Conservation (phyloP, 768 basidiomycete genomes). For the Clathrus columnatus region DNA sequence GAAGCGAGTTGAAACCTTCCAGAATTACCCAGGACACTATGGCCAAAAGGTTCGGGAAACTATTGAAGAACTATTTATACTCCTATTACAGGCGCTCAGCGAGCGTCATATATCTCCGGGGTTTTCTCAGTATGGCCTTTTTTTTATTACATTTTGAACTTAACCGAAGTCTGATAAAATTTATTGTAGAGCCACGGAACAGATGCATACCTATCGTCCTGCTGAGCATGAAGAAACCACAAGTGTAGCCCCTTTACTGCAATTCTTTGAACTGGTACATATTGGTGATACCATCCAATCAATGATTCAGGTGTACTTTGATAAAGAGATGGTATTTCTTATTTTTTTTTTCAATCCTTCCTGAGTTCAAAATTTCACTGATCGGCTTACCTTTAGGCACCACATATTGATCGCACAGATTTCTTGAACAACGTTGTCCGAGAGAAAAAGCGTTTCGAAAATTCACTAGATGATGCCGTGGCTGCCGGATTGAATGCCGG, state of each 20-base stretch:
- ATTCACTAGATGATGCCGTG: conserved; percentile 84
- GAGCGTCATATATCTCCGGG: conserved; percentile 75
- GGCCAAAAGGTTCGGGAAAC: conserved; percentile 86
- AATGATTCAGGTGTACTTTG: conserved; percentile 97
- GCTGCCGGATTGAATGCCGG: conserved; percentile 91
- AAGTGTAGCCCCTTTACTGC: conserved; percentile 84
- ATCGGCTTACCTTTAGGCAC: conserved; percentile 38
- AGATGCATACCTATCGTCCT: conserved; percentile 87
- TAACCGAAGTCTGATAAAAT: no score
- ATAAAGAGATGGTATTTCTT: conserved; percentile 75
- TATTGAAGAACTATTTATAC: conserved; percentile 87
- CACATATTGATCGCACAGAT: conserved; percentile 86
- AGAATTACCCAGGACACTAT: conserved; percentile 76
- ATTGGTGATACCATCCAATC: conserved; percentile 95
- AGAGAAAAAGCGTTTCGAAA: conserved; percentile 96
- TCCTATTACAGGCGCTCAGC: conserved; percentile 68
- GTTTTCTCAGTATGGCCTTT: conserved; percentile 52
- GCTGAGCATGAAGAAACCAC: conserved; percentile 74
- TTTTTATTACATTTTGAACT: no score
- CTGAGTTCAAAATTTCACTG: not conserved
- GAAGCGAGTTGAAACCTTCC: conserved; percentile 88
- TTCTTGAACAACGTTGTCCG: conserved; percentile 88
- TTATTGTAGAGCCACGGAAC: conserved; percentile 81
- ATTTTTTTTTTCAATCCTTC: not conserved
- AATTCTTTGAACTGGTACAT: conserved; percentile 97